Percentiles rank a stretch among this genome's conserved stretches.
Conservation (phyloP, 2,329 filamentous ascomycete species). For the Curvularia eragrostidis region DNA sequence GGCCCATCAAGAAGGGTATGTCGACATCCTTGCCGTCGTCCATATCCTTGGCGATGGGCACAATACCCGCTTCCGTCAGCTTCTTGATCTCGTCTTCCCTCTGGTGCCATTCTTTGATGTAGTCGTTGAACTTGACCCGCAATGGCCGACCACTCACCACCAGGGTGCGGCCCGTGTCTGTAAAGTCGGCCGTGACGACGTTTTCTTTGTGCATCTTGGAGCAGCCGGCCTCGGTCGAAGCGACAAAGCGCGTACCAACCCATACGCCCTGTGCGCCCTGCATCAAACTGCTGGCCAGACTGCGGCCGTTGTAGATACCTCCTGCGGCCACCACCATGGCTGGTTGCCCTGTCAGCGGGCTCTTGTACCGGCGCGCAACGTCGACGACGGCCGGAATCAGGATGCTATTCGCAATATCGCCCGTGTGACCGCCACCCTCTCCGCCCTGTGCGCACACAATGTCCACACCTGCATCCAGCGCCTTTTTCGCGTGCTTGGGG, state of each 20-base stretch:
- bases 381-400: conserved; percentile 88
- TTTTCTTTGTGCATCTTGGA: conserved; percentile 82
- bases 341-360: conserved; percentile 70
- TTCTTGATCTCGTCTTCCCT: conserved; percentile 75
- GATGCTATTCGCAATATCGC: conserved; percentile 83
- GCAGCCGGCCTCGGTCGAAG: conserved; percentile 79
- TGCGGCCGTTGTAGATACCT: conserved; percentile 82
- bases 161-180: conserved; percentile 81
- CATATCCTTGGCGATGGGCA: conserved; percentile 83
- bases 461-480: conserved; percentile 84
- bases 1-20: conserved; percentile 89
- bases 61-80: conserved; percentile 76
- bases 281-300: conserved; percentile 82
- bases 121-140: conserved; percentile 81
- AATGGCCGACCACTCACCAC: conserved; percentile 83
- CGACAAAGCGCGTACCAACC: conserved; percentile 94
- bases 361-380: conserved; percentile 75
- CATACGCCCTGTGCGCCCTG: conserved; percentile 88
- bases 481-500: conserved; percentile 89
- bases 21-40: conserved; percentile 84
- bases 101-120: conserved; percentile 80
- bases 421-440: conserved; percentile 92
- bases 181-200: conserved; percentile 79
- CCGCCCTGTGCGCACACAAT: conserved; percentile 91
- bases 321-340: conserved; percentile 89